Conservation (phyloP, 169 alveolate genomes). For the Prorocentrum cordatum region DNA sequence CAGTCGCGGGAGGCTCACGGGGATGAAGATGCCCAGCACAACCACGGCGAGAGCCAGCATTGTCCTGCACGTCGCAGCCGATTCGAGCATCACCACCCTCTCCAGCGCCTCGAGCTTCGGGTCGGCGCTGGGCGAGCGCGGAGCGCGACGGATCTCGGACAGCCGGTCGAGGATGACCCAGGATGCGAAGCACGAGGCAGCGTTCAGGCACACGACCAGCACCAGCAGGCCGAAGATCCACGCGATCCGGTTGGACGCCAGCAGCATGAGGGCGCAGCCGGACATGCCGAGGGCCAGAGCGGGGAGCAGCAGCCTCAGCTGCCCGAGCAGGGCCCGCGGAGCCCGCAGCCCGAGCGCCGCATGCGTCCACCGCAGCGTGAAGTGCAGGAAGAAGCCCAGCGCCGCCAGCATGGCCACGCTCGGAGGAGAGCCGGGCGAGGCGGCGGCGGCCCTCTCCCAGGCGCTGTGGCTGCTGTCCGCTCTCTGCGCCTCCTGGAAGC, state of each 20-base stretch:
- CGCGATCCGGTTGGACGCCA: not conserved
- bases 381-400: not conserved
- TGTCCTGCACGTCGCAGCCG: not conserved
- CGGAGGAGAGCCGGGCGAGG: no score
- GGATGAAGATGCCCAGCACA: not conserved
- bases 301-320: not conserved
- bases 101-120: no score
- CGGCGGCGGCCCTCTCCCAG: no score
- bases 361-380: not conserved
- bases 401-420: not conserved
- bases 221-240: not conserved
- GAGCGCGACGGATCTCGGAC: not conserved
- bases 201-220: not conserved
- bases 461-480: no score
- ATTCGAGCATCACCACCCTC: not conserved
- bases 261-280: not conserved
- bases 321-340: not conserved
- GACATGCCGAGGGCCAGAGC: not conserved
- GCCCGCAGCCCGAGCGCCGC: not conserved
- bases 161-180: not conserved
- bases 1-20: not conserved
- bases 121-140: no score
- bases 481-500: no score
- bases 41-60: not conserved
- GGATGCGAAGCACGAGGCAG: not conserved